These are phyloP conservation scores for Lipomyces kockii DNA, from an alignment of 805 yeast genomes.

Conservation along the genomic window DNA sequence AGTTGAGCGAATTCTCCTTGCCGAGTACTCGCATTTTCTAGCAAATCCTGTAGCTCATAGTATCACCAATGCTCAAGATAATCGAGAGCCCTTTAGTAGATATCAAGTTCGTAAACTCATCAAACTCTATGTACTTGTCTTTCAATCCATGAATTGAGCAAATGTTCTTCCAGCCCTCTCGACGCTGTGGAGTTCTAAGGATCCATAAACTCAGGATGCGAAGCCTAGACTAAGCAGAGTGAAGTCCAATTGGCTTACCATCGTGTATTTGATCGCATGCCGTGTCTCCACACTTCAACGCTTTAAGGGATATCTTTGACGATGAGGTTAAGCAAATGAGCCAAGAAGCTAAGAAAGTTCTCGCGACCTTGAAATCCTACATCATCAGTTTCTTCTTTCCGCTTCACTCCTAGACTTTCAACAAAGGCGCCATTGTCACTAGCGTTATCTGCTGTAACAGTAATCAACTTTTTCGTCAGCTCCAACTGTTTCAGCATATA, in stretches of 20 bases:
- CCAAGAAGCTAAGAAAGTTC: too few relatives aligned
- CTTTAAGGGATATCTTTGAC: too few relatives aligned
- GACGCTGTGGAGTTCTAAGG: neutral
- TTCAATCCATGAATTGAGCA: neutral
- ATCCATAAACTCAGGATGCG: too few relatives aligned
- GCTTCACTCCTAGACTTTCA: too few relatives aligned
- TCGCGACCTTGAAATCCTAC: too few relatives aligned
- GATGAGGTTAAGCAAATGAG: too few relatives aligned
- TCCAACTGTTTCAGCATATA: too few relatives aligned
- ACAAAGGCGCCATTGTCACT: too few relatives aligned
- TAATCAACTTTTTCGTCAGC: too few relatives aligned
- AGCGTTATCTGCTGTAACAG: too few relatives aligned
- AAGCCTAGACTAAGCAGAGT: neutral
- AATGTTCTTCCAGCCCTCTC: neutral
- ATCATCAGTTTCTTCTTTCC: too few relatives aligned
- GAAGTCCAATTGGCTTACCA: neutral
- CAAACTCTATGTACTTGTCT: neutral
- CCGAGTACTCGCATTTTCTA: neutral
- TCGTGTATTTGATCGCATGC: neutral
- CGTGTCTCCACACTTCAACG: too few relatives aligned
- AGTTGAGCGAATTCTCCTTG: neutral
- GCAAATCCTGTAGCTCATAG: constrained; percentile 1
- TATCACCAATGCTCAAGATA: neutral
- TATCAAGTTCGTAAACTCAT: neutral
- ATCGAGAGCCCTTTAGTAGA: neutral